Base-by-base conservation (phyloP, 345 rosid genomes). In the Chamaenerion angustifolium region DNA sequence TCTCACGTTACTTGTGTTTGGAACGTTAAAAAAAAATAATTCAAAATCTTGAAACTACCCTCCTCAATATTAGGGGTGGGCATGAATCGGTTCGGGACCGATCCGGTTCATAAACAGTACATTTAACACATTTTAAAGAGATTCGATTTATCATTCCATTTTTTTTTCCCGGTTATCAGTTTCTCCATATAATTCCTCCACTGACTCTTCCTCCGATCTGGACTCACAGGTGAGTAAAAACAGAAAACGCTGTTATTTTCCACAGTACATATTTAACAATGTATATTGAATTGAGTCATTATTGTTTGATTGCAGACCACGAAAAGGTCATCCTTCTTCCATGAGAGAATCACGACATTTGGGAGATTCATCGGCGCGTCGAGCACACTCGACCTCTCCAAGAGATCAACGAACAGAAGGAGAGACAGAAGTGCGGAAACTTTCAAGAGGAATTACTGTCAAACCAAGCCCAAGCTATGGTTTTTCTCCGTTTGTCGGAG, bases 321-420 rank as follows among this genome's bases (percentile, higher is more conserved):
- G 3, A 76, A 79, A 40, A 83, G 83, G 15, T 76, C 90, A 4
- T 50, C 37, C 37, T 81, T 82, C 71, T 79, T 82, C 71, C 85
- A 79, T 35, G 85, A 79, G 59, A 74, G 58, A 49, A 74, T 74
- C 78, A 76, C 69, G 13, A 76, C 85, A 48, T 65, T 82, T 0
- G 85, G 90, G 45, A 79, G 79, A 64, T 79, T 82, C 0, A 74
- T 82, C 2, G 90, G 90, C 1, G 79, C 64, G 49, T 68, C 81
- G 1, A 71, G 55, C 68, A 66, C 74, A 42, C 40, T 76, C 31
- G 80, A 77, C 46, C 69, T 78, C 31, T 73, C 85, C 0, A 68
- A 70, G 40, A 74, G 77, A 72, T 75, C 85, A 27, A 16, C 67
- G 16, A 70, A 70, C 45, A 63, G 61, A 46, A 73, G 70, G 42